Evolutionary conservation across 768 basidiomycete genomes (phyloP).

Genomic region (Fibroporia radiculosa): DNA sequence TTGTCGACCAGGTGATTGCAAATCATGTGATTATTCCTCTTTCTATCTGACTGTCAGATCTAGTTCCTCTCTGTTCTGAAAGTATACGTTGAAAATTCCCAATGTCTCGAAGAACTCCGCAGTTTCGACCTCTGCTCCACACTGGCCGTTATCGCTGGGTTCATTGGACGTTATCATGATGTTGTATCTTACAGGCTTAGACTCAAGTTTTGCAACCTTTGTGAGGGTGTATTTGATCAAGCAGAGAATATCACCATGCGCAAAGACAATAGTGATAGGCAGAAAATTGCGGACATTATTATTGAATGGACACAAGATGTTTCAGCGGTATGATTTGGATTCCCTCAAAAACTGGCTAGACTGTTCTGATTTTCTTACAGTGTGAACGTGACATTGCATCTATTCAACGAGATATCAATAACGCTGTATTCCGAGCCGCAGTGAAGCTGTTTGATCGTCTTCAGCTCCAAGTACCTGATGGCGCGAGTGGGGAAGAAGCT

Average conservation of each 20-base stretch:
- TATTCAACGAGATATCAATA: conserved; percentile 60
- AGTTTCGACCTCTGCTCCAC: conserved; percentile 57
- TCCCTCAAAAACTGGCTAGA: not conserved
- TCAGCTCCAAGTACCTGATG: conserved; percentile 53
- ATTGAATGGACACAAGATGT: conserved; percentile 70
- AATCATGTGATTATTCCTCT: not conserved
- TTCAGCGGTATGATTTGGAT: conserved; percentile 22
- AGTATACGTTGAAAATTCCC: conserved; percentile 67
- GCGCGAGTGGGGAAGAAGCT: conserved; percentile 51
- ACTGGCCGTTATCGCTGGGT: conserved; percentile 41
- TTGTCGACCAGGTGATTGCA: conserved; percentile 62
- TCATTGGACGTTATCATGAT: conserved; percentile 56
- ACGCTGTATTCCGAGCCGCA: conserved; percentile 62
- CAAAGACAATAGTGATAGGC: conserved; percentile 60
- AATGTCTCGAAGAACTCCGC: conserved; percentile 47
- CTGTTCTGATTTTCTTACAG: conserved; percentile 14
- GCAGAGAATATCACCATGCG: conserved; percentile 54
- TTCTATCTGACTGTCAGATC: not conserved
- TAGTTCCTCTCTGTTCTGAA: conserved; percentile 73
- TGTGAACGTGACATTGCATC: conserved; percentile 29
- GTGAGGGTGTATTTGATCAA: conserved; percentile 59
- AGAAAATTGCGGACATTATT: conserved; percentile 68
- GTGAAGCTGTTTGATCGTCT: conserved; percentile 74
- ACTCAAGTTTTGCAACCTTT: conserved; percentile 66
- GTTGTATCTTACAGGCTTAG: conserved; percentile 54